Percentiles rank a stretch among this genome's conserved stretches.
phyloP scores from a whole-genome alignment of 805 yeast genomes.

The Candida sphagnicola region DNA sequence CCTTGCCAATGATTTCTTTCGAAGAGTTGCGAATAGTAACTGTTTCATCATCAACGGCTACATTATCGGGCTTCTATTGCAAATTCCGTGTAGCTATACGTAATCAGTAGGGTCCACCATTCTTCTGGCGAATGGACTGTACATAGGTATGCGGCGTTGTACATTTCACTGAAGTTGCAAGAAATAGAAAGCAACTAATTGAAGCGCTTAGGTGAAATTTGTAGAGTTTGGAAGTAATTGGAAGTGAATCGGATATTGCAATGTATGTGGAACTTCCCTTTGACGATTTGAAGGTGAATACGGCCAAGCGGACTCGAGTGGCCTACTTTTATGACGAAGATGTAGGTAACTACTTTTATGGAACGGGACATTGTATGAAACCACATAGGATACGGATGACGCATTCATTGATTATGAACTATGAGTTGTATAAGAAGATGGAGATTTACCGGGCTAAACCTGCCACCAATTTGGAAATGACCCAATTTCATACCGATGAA shows the following conservation, averaged over 20 bases:
- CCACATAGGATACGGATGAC: conserved; percentile 99
- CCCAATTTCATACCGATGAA: conserved; percentile 97
- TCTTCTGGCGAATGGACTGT: no score
- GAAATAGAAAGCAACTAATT: no score
- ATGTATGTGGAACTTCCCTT: conserved; percentile 43
- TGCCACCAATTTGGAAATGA: conserved; percentile 96
- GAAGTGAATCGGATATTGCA: not conserved
- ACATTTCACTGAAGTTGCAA: no score
- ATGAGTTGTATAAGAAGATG: conserved; percentile 94
- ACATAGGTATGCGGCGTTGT: no score
- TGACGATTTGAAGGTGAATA: conserved; percentile 40
- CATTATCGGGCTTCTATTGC: no score
- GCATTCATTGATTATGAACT: conserved; percentile 93
- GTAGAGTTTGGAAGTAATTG: not conserved
- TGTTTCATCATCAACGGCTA: no score
- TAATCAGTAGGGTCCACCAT: no score
- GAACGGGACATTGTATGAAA: conserved; percentile 98
- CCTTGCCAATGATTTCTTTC: no score
- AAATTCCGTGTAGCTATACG: no score
- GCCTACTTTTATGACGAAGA: conserved; percentile 59
- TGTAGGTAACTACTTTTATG: conserved; percentile 96
- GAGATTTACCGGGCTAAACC: conserved; percentile 96
- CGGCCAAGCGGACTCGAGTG: conserved; percentile 35
- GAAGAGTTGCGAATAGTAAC: no score
- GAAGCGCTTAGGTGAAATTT: no score